Percentiles rank a stretch among this genome's conserved stretches.
phyloP scores from a whole-genome alignment of 805 yeast genomes.

The Naumovozyma dairenensis region DNA sequence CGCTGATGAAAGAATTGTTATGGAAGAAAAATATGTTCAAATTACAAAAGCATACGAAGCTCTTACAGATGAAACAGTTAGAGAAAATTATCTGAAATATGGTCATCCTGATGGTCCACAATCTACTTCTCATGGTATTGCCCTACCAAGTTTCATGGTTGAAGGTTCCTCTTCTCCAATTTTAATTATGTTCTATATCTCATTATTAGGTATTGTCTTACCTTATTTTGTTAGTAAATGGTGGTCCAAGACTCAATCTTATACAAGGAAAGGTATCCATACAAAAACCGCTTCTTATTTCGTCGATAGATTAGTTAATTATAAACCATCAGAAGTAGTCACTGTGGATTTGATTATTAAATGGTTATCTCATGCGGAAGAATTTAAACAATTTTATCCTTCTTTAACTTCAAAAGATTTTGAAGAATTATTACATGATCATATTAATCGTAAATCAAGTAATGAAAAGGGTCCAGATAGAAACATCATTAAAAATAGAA shows the following conservation, averaged over 20 bases:
- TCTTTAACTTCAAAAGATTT: conserved; percentile 39
- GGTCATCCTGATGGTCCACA: conserved; percentile 99
- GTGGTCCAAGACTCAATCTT: conserved; percentile 79
- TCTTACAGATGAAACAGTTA: conserved; percentile 78
- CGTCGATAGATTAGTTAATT: conserved; percentile 62
- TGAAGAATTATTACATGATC: conserved; percentile 41
- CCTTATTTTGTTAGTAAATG: conserved; percentile 77
- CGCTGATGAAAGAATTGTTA: conserved; percentile 42
- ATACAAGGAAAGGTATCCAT: conserved; percentile 75
- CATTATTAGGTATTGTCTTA: conserved; percentile 64
- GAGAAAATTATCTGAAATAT: conserved; percentile 70
- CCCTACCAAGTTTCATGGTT: conserved; percentile 82
- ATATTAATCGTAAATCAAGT: conserved; percentile 43
- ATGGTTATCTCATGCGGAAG: conserved; percentile 58
- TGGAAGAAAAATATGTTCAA: conserved; percentile 70
- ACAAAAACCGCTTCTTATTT: conserved; percentile 74
- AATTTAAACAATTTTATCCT: conserved; percentile 39
- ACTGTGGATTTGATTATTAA: conserved; percentile 47
- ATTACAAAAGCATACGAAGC: conserved; percentile 92
- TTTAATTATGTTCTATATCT: conserved; percentile 55
- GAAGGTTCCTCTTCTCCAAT: conserved; percentile 69
- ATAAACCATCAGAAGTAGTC: conserved; percentile 55
- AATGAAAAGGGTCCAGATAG: conserved; percentile 28
- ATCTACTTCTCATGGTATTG: conserved; percentile 84
- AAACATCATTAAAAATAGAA: conserved; percentile 36